Base-by-base conservation (phyloP, 2,329 filamentous ascomycete species). In the Coniochaeta ligniaria region DNA sequence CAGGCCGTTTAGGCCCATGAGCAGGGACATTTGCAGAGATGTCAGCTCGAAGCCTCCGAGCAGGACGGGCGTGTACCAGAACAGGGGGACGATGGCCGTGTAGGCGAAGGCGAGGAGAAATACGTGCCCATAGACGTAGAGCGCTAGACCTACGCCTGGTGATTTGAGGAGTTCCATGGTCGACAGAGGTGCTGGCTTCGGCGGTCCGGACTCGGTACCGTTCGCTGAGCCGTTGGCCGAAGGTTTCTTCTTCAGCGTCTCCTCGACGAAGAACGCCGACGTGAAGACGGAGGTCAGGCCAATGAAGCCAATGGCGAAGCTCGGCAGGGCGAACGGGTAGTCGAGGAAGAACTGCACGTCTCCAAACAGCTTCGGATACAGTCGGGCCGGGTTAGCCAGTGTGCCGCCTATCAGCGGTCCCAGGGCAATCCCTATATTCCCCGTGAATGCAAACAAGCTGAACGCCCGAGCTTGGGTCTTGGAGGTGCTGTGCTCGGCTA, bases 401-500 rank as follows among this genome's bases (percentile, higher is more conserved):
- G 76, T 78, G 59, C 90, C 91, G 47, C 90, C 89, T 22, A 92
- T 68, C 9, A 91, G 67, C 2, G 90, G 89, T 0, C 90, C 91
- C 1, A 91, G 33, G 61, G 91, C 85, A 52, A 94, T 85, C 4
- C 91, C 91, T 9, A 93, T 24, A 65, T 94, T 94, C 5, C 85
- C 85, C 0, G 83, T 78, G 68, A 94, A 91, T 11, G 89, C 88
- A 69, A 93, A 93, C 78, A 85, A 89, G 68, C 87, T 87, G 68
- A 93, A 95, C 0, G 87, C 85, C 31, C 80, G 76, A 0, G 90
- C 90, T 72, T 93, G 90, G 0, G 87, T 92, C 63, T 83, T 80
- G 6, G 82, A 75, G 0, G 87, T 90, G 71, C 85, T 88, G 65
- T 87, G 84, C 73, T 95, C 91, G 20, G 83, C 83, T 33, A 94